Evolutionary conservation across 257 asterid genomes (phyloP).

Genomic region (Thymus mandschuricus): DNA sequence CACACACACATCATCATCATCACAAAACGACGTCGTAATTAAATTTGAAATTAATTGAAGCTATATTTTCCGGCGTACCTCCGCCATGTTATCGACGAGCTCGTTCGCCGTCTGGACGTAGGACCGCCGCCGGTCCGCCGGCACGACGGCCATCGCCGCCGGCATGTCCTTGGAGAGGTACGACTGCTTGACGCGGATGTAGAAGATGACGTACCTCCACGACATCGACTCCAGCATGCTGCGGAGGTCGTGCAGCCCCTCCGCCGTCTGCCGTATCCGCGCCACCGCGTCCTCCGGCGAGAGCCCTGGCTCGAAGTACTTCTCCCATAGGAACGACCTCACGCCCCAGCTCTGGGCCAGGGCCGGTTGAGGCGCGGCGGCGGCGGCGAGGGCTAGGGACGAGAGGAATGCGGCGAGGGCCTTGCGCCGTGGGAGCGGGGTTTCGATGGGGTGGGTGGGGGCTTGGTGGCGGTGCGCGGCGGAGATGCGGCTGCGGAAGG

Average conservation of each 20-base stretch:
- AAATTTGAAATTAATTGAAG: not conserved
- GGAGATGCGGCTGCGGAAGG: conserved; percentile 45
- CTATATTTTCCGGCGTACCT: conserved; percentile 42
- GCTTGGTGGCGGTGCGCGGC: not conserved
- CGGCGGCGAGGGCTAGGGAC: conserved; percentile 41
- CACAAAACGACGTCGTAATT: not conserved
- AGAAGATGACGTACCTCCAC: conserved; percentile 79
- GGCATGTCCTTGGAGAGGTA: conserved; percentile 60
- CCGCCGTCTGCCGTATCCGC: conserved; percentile 66
- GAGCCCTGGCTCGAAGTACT: conserved; percentile 56
- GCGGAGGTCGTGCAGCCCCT: conserved; percentile 71
- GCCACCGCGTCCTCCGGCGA: conserved; percentile 74
- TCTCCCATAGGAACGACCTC: conserved; percentile 56
- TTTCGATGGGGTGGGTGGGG: not conserved
- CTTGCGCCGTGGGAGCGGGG: conserved; percentile 36
- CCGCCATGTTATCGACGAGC: conserved; percentile 70
- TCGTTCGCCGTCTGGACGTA: conserved; percentile 63
- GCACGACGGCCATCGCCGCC: conserved; percentile 60
- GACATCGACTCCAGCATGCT: conserved; percentile 77
- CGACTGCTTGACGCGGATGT: conserved; percentile 62
- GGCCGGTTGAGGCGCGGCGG: conserved; percentile 39
- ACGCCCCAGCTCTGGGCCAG: conserved; percentile 76
- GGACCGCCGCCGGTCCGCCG: conserved; percentile 41
- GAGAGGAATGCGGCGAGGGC: conserved; percentile 47
- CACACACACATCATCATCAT: not conserved